phyloP scores from a whole-genome alignment of 805 yeast genomes.

The Pichia pseudocactophila region DNA sequence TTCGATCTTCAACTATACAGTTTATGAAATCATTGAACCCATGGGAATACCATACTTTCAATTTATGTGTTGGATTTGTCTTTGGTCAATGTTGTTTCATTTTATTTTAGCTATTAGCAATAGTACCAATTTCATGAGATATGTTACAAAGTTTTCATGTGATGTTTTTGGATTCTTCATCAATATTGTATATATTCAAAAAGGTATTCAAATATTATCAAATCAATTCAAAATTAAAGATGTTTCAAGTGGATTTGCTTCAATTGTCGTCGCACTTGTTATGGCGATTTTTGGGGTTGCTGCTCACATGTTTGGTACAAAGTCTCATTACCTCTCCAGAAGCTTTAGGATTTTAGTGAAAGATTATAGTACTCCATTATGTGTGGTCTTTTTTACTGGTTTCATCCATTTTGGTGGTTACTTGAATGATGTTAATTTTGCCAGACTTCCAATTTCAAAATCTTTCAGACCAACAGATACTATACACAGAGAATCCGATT shows the following conservation, averaged over 20 bases:
- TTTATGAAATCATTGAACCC: conserved; percentile 59
- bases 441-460: conserved; percentile 56
- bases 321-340: conserved; percentile 54
- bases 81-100: conserved; percentile 87
- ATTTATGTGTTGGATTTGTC: conserved; percentile 91
- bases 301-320: conserved; percentile 45
- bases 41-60: conserved; percentile 56
- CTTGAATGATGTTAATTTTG: conserved; percentile 46
- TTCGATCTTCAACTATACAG: conserved; percentile 84
- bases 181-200: conserved; percentile 78
- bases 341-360: conserved; percentile 58
- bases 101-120: conserved; percentile 62
- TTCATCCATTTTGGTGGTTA: conserved; percentile 87
- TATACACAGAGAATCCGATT: conserved; percentile 42
- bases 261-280: conserved; percentile 63
- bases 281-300: conserved; percentile 73
- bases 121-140: conserved; percentile 54
- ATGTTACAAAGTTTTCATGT: conserved; percentile 76
- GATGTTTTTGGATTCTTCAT: conserved; percentile 91
- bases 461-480: conserved; percentile 67
- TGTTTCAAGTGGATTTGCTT: conserved; percentile 41
- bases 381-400: conserved; percentile 86
- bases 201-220: conserved; percentile 75
- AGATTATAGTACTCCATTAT: conserved; percentile 79
- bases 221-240: conserved; percentile 50